These are phyloP conservation scores for Lepidopterella palustris DNA, from an alignment of 495 filamentous ascomycete species.

Conservation along the genomic window DNA sequence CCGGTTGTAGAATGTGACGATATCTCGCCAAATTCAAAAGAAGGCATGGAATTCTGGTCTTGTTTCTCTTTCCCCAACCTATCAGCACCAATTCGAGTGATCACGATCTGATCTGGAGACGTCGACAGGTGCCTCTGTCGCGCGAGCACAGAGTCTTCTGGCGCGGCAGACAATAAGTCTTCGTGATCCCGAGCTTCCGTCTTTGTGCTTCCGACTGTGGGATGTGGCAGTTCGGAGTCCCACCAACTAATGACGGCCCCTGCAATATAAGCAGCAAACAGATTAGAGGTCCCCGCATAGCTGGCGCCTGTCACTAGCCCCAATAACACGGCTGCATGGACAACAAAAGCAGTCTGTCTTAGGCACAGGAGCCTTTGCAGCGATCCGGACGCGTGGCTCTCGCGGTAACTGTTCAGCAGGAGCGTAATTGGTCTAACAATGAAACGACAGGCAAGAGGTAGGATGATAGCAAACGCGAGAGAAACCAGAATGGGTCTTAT, in stretches of 20 bases:
- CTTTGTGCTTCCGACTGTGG: neutral
- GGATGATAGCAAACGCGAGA: constrained; percentile 46
- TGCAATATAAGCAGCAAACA: constrained; percentile 66
- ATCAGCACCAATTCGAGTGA: too few species aligned
- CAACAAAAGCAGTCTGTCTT: constrained; percentile 36
- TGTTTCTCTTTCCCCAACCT: neutral
- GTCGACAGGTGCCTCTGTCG: too few species aligned
- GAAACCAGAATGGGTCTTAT: constrained; percentile 56
- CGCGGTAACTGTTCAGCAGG: constrained; percentile 10
- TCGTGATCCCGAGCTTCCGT: too few species aligned
- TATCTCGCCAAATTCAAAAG: neutral
- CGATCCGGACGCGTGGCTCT: constrained; percentile 6
- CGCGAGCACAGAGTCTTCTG: too few species aligned
- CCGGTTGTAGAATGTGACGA: constrained; percentile 23
- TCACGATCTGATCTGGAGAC: too few species aligned
- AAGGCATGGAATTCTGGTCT: neutral
- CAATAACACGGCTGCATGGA: constrained; percentile 45
- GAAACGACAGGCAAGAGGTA: constrained; percentile 44
- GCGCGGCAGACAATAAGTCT: too few species aligned
- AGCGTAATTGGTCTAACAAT: constrained; percentile 39
- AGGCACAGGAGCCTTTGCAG: constrained; percentile 2
- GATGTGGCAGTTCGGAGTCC: constrained; percentile 34
- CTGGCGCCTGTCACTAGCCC: constrained; percentile 50
- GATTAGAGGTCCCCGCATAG: constrained; percentile 60
- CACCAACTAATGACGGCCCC: constrained; percentile 55